Base-by-base conservation (phyloP, 1,139 yeast species). In the Candida freyschussii region DNA sequence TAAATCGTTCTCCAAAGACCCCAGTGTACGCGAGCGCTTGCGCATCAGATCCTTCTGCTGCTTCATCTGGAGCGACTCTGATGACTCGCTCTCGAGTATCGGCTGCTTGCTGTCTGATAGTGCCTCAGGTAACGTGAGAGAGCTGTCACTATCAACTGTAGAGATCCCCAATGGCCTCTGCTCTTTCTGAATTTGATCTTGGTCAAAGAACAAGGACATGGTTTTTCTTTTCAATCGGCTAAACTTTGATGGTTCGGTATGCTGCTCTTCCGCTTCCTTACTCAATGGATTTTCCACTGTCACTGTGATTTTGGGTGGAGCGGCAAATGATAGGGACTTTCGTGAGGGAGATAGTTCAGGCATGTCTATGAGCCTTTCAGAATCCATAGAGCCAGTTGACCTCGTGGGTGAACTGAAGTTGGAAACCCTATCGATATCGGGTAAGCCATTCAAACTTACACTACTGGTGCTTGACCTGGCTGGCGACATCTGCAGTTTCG, bases 11-110 rank as follows among this genome's bases (percentile, higher is more conserved):
- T 50, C 55, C 7, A 48, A 29, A 0, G 52, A 45, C 0, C 54
- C 54, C 17, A 49, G 25, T 0, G 55, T 50, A 14, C 41, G 41
- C 4, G 53, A 45, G 6, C 55, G 37, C 24, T 39, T 45, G 23
- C 55, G 34, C 10, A 29, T 17, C 5, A 39, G 18, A 3, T 41
- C 45, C 15, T 36, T 33, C 16, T 30, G 32, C 2, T 30, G 23
- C 3, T 25, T 20, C 20, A 26, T 17, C 12, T 5, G 12, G n/a
- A 19, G 10, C 2, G 27, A 19, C 6, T 30, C 32, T 6, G 25
- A 7, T 6, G 32, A 22, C 5, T 26, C 26, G 11, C n/a, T 7
- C 7, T 7, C 4, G 16, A 26, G 2, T 2, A 34, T 30, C 11
- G 24, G 33, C 10, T 37, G 36, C 23, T 33, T 40, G 9, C 29